phyloP scores from a whole-genome alignment of 805 yeast genomes.

The Candida hungchunana region DNA sequence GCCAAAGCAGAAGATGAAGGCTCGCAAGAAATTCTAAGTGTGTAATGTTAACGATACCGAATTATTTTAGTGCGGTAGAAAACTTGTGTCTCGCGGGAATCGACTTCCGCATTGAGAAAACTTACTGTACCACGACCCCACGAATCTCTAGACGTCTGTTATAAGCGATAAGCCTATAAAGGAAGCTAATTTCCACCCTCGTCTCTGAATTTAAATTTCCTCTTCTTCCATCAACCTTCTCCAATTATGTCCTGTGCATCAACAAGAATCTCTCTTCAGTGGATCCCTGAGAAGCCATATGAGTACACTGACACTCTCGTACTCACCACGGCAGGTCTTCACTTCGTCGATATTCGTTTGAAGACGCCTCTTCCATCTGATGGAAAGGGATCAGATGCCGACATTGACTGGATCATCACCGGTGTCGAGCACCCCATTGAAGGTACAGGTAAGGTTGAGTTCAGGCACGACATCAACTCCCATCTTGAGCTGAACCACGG shows the following conservation, averaged over 20 bases:
- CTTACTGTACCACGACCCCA: too few species aligned
- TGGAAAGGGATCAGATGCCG: slow-evolving; percentile 5
- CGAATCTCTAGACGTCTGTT: too few species aligned
- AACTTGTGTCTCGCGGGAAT: too few species aligned
- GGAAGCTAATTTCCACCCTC: too few species aligned
- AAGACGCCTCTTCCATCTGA: slow-evolving; percentile 12
- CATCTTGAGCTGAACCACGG: slow-evolving; percentile 20
- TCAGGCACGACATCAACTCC: slow-evolving; percentile 24
- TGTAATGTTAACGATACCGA: background rate
- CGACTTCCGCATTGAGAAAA: too few species aligned
- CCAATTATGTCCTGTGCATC: slow-evolving; percentile 28
- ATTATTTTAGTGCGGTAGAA: background rate
- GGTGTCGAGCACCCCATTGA: slow-evolving; percentile 29
- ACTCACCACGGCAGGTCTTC: slow-evolving; percentile 37
- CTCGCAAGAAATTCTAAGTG: slow-evolving; percentile 51
- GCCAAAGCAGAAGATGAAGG: slow-evolving; percentile 36
- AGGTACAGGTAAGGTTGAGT: slow-evolving; percentile 18
- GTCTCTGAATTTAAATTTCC: too few species aligned
- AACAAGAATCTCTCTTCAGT: slow-evolving; percentile 47
- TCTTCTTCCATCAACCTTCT: background rate
- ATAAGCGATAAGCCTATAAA: too few species aligned
- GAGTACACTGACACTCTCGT: slow-evolving; percentile 49
- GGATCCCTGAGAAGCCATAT: slow-evolving; percentile 39
- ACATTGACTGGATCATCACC: slow-evolving; percentile 29
- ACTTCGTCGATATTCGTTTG: slow-evolving; percentile 45